Evolutionary conservation across 179 eudicot genomes (phyloP).

Genomic region (Amaranthus tricolor): DNA sequence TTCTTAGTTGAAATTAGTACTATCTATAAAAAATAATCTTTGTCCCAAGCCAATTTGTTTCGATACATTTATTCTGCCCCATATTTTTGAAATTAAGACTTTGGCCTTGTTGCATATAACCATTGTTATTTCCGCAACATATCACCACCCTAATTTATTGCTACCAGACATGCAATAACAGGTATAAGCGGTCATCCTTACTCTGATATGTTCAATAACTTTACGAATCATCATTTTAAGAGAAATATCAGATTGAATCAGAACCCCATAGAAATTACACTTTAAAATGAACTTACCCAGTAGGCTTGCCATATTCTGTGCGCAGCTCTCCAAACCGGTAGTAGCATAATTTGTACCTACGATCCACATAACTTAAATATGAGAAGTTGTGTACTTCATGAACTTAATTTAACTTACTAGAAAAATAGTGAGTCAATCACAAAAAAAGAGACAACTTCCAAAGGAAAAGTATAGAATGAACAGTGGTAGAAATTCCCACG

Average conservation of each 20-base stretch:
- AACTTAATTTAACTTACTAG: not conserved
- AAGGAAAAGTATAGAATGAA: not conserved
- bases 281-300: constrained; percentile 39
- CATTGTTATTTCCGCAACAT: not conserved
- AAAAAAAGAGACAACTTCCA: not conserved
- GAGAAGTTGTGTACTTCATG: constrained; percentile 1
- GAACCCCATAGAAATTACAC: not conserved
- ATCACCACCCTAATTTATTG: not conserved
- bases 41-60: too few relatives aligned
- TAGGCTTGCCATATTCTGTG: constrained; percentile 47
- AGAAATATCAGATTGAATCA: not conserved
- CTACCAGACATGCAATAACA: not conserved
- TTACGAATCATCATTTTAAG: not conserved
- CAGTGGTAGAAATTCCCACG: constrained; percentile 1
- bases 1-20: too few relatives aligned
- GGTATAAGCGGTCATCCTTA: not conserved
- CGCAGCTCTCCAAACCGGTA: constrained; percentile 56
- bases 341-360: constrained; percentile 49
- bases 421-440: not conserved
- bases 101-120: too few relatives aligned
- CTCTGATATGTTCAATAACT: not conserved
- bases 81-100: too few relatives aligned
- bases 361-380: constrained; percentile 12
- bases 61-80: too few relatives aligned
- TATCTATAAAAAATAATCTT: too few relatives aligned